phyloP scores from a whole-genome alignment of 257 asterid genomes.

The Solanum stenotomum region DNA sequence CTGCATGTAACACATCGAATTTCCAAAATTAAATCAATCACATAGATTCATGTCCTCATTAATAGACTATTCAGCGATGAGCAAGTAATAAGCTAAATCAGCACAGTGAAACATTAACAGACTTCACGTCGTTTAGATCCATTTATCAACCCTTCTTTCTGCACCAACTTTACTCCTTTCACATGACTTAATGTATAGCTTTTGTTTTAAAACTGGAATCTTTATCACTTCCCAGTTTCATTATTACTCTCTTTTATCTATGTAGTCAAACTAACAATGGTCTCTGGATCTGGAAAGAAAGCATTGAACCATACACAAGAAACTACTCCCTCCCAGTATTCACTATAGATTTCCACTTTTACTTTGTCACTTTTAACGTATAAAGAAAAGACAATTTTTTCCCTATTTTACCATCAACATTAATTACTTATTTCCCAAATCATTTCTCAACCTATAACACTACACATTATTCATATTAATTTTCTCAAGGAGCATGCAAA shows the following conservation, averaged over 20 bases:
- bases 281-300: not conserved
- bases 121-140: not conserved
- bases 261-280: not conserved
- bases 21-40: not conserved
- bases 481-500: not conserved
- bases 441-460: not conserved
- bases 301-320: not conserved
- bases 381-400: not conserved
- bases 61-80: not conserved
- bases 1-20: slow-evolving; percentile 32
- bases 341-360: not conserved
- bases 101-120: not conserved
- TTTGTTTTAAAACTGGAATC: not conserved
- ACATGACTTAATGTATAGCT: not conserved
- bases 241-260: not conserved
- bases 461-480: not conserved
- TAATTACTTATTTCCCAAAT: not conserved
- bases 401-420: not conserved
- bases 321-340: not conserved
- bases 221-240: not conserved
- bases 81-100: not conserved
- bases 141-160: not conserved
- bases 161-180: not conserved
- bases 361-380: not conserved
- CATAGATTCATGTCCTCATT: not conserved